A percentile compares a stretch with the other conserved stretches of the same genome.
Conservation (phyloP, 1,139 yeast genomes). For the Kodamaea alishanica region DNA sequence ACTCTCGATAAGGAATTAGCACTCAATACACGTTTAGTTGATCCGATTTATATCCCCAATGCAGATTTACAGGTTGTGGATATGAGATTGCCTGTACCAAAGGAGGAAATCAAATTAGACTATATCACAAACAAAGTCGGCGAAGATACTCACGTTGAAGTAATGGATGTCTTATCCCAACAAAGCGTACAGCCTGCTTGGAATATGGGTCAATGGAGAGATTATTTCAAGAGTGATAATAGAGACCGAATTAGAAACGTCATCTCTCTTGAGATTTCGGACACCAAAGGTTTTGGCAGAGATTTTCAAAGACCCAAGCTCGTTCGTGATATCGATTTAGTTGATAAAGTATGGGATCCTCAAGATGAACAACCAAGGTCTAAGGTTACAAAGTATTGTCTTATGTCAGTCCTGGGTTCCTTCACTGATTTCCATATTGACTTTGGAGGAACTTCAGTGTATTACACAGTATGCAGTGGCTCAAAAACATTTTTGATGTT, state of each 20-base stretch:
- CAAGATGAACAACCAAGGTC: conserved; percentile 42
- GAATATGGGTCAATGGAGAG: conserved; percentile 72
- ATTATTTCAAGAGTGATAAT: conserved; percentile 53
- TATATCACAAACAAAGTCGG: conserved; percentile 63
- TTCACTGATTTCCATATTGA: conserved; percentile 90
- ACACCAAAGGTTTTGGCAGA: conserved; percentile 47
- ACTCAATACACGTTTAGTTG: conserved; percentile 17
- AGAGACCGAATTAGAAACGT: conserved; percentile 76
- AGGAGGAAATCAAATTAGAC: conserved; percentile 47
- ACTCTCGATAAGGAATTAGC: conserved; percentile 37
- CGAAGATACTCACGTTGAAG: conserved; percentile 62
- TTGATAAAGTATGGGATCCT: conserved; percentile 58
- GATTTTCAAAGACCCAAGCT: conserved; percentile 57
- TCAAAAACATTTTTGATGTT: conserved; percentile 68
- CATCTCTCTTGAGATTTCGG: conserved; percentile 73
- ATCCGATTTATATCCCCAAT: conserved; percentile 33
- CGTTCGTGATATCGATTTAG: conserved; percentile 68
- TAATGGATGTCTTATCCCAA: conserved; percentile 88
- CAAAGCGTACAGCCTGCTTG: conserved; percentile 60
- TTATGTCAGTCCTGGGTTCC: conserved; percentile 80
- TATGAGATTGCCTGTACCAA: conserved; percentile 35
- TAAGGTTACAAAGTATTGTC: conserved; percentile 75
- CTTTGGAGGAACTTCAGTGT: conserved; percentile 90
- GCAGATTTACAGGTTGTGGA: conserved; percentile 31
- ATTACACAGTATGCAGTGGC: conserved; percentile 77